Base-by-base conservation (phyloP, 164 flowering plant species). In the Taxillus chinensis region DNA sequence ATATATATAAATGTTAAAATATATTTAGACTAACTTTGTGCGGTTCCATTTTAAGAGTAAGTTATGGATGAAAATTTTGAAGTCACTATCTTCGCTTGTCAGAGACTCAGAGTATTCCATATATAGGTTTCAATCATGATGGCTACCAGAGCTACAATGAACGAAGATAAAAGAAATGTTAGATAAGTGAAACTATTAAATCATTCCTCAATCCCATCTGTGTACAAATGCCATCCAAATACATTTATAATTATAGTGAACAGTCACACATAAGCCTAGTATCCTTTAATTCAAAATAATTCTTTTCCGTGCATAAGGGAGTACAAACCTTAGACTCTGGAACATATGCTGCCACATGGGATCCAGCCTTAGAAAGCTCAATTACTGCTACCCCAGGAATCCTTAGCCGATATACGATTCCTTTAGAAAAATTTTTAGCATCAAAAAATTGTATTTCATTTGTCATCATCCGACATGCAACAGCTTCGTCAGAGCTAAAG, bases 371-470 rank as follows among this genome's bases (percentile, higher is more conserved):
- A 5, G 99, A 86, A 67, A 95, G 84, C 83, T 89, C 92, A 49
- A 83, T 9, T 5, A 87, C 86, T 66, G 95, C 83, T 57, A 91
- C 72, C 39, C 99, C 90, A 15, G 96, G 96, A 66, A 89, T 68
- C 75, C 89, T 87, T 15, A 85, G 69, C 71, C 86, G 77, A 68
- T 85, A 37, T 3, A 75, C 57, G 61, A 89, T 61, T 67, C 96
- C 97, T 68, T 87, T 91, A 8, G 89, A 73, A 61, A 95, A 91
- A 75, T 89, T 96, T 54, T 61, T 61, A 61, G 82, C 67, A 71
- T 95, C 86, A 70, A 91, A 91, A 74, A 89, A 86, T 48, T 89
- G 96, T 38, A 91, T 71, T 74, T 91, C 97, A 75, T 91, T 95
- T 57, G 97, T 95, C 14, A 84, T 93, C 77, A 95, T 41, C 27